Evolutionary conservation across 225 moss, liverwort and hornwort species (phyloP), one percentile per base, ranked within the genome.

Genomic region (Antitrichia curtipendula): DNA sequence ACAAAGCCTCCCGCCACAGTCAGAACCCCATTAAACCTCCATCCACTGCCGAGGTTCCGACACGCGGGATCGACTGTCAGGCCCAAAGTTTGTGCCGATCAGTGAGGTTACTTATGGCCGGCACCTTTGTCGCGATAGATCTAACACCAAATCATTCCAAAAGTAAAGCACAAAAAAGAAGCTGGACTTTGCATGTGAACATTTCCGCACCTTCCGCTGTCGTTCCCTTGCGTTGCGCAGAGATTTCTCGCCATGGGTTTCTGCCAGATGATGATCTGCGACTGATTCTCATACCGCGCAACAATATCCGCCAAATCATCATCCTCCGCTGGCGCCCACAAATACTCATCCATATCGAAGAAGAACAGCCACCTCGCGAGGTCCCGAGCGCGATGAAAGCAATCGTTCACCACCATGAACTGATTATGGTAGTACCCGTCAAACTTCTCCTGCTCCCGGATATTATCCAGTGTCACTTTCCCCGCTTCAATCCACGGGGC

Each of bases 331-430:
- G 96, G 96, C 65, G 94, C 85, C 88, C 95, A 94, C 34, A 98
- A 56, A 36, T 94, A 98, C 91, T 98, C 97, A 66, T 98, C 97
- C n/a, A 98, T 88, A 80, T 98, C 97, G 84, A 96, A 96, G 93
- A 94, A 98, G 86, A 96, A 98, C 34, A 96, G 85, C 96, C 97
- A 96, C 31, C 87, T 90, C 6, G 95, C 81, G 73, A 95, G 83
- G 59, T 93, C 80, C 57, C 95, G 94, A 10, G 96, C 93, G 45
- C 94, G 96, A 75, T 96, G 87, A 56, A 98, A 90, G 60, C 97
- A 98, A 50, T 98, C 96, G 86, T 98, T 98, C 61, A 96, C 91
- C 71, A 95, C 93, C 92, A 96, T 93, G 71, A 93, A 94, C 88
- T 98, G 97, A 54, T 96, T 96, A n/a, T 96, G 95, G 61, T 96